Conservation (phyloP, 2,329 filamentous ascomycete species). For the Penicillium digitatum region DNA sequence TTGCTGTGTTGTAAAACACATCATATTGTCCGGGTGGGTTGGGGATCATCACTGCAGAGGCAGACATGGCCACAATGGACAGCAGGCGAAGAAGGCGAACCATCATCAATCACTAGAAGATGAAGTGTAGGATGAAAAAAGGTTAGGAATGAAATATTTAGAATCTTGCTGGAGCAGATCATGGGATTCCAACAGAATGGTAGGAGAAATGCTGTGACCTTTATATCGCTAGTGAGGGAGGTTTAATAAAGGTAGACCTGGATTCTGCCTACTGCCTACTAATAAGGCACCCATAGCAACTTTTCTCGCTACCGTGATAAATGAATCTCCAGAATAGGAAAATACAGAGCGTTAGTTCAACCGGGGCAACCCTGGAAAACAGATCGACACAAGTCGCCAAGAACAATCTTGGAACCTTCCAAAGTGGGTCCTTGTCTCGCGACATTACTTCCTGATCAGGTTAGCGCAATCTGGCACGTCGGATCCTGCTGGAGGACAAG, state of each 20-base stretch:
- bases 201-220: background rate
- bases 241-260: no score
- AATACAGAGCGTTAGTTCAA: background rate
- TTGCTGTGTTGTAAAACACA: constrained; percentile 4
- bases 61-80: background rate
- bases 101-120: background rate
- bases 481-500: background rate
- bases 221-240: background rate
- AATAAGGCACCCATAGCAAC: background rate
- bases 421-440: background rate
- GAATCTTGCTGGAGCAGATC: background rate
- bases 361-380: no score
- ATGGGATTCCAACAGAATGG: background rate
- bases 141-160: background rate
- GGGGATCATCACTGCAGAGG: background rate
- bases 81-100: background rate
- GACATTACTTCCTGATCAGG: background rate
- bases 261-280: background rate
- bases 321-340: background rate
- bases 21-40: constrained; percentile 5
- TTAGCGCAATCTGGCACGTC: background rate
- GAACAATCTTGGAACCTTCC: background rate
- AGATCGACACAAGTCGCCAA: background rate
- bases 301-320: background rate
- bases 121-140: background rate